phyloP scores from a whole-genome alignment of 2,329 filamentous ascomycete species.

The Curvularia verruculosa region DNA sequence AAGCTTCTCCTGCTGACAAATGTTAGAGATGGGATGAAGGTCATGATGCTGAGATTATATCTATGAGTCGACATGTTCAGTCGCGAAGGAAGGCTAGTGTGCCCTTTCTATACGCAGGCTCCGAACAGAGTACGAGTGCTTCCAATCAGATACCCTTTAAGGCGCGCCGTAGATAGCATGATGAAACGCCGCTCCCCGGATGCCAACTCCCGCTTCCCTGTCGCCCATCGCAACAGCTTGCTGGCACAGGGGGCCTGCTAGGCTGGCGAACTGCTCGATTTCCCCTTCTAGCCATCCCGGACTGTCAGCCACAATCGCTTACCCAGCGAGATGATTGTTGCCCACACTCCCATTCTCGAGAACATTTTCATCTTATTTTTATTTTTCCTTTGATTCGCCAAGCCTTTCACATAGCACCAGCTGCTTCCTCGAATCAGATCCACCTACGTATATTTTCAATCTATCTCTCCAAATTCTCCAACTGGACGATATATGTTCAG shows the following conservation, averaged over 20 bases:
- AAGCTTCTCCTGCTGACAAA: background rate
- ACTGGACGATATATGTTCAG: background rate
- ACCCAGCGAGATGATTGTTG: background rate
- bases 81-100: background rate
- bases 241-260: too few relatives aligned
- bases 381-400: background rate
- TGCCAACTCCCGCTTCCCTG: background rate
- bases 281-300: too few relatives aligned
- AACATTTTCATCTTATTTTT: background rate
- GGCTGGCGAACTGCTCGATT: background rate
- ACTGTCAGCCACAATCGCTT: background rate
- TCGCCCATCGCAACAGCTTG: background rate
- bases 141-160: too few relatives aligned
- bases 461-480: background rate
- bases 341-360: background rate
- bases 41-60: background rate
- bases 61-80: background rate
- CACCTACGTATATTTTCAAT: background rate
- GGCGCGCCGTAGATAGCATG: too few relatives aligned
- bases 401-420: too few relatives aligned
- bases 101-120: background rate
- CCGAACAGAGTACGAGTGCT: background rate
- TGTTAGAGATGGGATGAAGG: background rate
- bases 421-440: background rate
- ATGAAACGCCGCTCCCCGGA: too few relatives aligned